phyloP scores from a whole-genome alignment of 2,329 filamentous ascomycete species.

The Alternaria ethzedia region DNA sequence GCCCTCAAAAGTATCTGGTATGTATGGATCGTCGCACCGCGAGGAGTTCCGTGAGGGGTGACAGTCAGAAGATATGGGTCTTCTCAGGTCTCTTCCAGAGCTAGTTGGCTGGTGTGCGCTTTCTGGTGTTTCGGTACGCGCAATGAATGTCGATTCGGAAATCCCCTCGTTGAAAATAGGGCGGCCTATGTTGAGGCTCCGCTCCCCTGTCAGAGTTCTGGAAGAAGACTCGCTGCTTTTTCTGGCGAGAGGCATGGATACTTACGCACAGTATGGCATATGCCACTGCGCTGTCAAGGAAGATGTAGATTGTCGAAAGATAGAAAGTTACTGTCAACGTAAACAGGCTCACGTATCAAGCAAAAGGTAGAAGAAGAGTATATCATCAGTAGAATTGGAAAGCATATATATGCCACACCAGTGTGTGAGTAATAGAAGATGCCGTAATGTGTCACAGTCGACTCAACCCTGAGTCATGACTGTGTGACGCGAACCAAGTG shows the following conservation, averaged over 20 bases:
- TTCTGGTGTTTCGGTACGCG: not conserved
- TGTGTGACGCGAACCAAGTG: not conserved
- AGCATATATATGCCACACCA: not conserved
- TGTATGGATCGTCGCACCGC: no score
- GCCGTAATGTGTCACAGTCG: not conserved
- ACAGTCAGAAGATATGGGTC: no score
- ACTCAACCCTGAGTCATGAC: conserved; percentile 4
- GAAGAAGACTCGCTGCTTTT: not conserved
- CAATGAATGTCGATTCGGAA: no score
- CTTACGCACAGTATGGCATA: not conserved
- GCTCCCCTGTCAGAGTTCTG: not conserved
- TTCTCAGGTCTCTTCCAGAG: no score
- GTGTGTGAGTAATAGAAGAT: not conserved
- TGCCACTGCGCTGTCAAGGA: not conserved
- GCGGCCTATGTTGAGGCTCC: not conserved
- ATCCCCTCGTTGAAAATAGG: no score
- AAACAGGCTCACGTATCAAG: not conserved
- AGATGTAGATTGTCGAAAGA: not conserved
- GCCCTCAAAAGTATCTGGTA: no score
- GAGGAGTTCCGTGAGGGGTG: no score
- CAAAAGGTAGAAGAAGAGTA: not conserved
- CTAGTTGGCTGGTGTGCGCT: no score
- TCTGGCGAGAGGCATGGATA: not conserved
- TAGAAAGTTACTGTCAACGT: not conserved
- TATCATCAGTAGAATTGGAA: not conserved